Base-by-base conservation (phyloP, 1,139 yeast species). In the Candida labiduridarum region DNA sequence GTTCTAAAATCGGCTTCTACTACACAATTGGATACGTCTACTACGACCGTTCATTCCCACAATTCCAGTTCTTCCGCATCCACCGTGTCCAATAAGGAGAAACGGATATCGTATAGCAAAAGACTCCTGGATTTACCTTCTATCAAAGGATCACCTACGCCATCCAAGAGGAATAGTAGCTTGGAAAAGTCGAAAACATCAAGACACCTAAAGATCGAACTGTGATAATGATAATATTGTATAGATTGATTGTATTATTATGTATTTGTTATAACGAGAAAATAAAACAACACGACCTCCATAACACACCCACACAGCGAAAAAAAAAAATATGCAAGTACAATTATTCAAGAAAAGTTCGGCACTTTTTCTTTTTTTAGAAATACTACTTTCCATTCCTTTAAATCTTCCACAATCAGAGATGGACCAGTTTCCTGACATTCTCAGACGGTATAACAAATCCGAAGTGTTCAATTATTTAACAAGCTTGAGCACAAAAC, bases 1-100 rank as follows among this genome's bases (percentile, higher is more conserved):
- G 16, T 46, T 5, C 49, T 61, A 46, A 66, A 66, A 43, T 59
- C 68, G 1, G 56, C 65, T 3, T 63, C 71, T 7, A 65, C 69
- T 5, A 66, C 66, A 2, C 66, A 63, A 36, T 31, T 65, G 16
- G 59, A 65, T 4, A 55, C 35, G 3, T 27, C 44, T 4, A 38
- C 33, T 18, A 46, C 49, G 7, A 43, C 46, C 12, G 46, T 43
- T 43, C 43, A 41, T 8, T 41, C 49, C 5, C 48, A 47, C 30
- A 30, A 33, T 10, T 27, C 47, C 11, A 34, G 16, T 14, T 8
- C 30, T 14, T 22, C 33, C 14, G 36, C 34, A 4, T 35, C 45
- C 10, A 36, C 33, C 18, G 12, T 3, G 15, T 12, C 41, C 18
- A 50, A 34, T 16, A 52, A 45, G 16, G 45, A 39, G 15, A 50